Evolutionary conservation across 345 rosid species (phyloP).

Genomic region (Ailanthus altissimus): DNA sequence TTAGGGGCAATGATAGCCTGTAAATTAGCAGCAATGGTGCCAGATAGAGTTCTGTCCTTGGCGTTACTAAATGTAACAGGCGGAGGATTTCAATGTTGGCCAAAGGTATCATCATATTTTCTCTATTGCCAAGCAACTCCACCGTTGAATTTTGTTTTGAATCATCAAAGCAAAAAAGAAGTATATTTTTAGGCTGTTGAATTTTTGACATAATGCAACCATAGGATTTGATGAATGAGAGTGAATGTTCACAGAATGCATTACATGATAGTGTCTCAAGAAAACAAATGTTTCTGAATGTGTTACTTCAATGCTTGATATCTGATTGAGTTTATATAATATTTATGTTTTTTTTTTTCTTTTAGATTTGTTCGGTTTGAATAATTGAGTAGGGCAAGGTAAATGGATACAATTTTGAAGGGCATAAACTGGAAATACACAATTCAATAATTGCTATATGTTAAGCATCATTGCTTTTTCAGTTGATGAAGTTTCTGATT

Average conservation of each 20-base stretch:
- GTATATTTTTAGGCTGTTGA: background rate
- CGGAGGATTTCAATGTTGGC: slow-evolving; percentile 92
- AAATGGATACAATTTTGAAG: background rate
- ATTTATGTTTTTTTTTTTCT: background rate
- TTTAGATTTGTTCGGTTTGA: too few relatives aligned
- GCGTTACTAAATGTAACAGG: slow-evolving; percentile 96
- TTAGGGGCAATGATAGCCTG: slow-evolving; percentile 98
- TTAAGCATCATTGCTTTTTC: background rate
- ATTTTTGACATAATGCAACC: background rate
- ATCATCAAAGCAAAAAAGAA: background rate
- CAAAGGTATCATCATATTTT: slow-evolving; percentile 59
- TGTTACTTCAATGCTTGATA: background rate
- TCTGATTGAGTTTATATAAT: background rate
- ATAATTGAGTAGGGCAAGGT: too few relatives aligned
- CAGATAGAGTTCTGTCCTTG: slow-evolving; percentile 73
- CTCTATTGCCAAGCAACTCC: background rate
- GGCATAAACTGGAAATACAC: background rate
- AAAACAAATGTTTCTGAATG: background rate
- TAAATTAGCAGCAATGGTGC: slow-evolving; percentile 88
- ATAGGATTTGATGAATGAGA: background rate
- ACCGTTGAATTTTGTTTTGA: background rate
- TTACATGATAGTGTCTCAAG: background rate
- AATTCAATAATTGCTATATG: background rate
- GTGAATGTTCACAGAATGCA: background rate
- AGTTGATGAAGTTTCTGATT: background rate